phyloP scores from a whole-genome alignment of 2,329 filamentous ascomycete species.

The Arthrobotrys megalospora region DNA sequence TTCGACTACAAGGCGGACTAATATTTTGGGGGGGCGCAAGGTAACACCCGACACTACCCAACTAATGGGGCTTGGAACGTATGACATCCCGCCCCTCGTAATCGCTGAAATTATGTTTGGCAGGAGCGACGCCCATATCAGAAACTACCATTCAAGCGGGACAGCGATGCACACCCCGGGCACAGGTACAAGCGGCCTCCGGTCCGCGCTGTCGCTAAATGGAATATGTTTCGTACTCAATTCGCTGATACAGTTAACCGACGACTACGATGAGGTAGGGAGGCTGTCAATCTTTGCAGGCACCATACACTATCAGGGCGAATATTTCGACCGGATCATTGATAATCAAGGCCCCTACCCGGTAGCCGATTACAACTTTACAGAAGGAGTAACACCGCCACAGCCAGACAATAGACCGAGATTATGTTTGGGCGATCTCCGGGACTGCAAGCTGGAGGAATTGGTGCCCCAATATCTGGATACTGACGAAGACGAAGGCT shows the following conservation, averaged over 20 bases:
- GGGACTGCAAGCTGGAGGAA: background rate
- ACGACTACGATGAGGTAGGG: slow-evolving; percentile 14
- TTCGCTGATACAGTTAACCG: background rate
- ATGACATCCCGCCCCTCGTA: background rate
- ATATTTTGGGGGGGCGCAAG: background rate
- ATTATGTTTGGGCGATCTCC: background rate
- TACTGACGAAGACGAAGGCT: background rate
- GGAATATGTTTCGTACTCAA: slow-evolving; percentile 11
- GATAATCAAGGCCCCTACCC: slow-evolving; percentile 14
- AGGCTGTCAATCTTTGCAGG: slow-evolving; percentile 1
- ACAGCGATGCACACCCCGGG: no score
- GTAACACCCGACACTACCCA: no score
- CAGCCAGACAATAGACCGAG: no score
- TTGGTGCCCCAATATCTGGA: background rate
- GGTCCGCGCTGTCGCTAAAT: background rate
- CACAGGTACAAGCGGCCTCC: no score
- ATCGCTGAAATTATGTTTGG: slow-evolving; percentile 2
- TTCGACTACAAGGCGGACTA: no score
- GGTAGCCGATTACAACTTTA: background rate
- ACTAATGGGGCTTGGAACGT: background rate
- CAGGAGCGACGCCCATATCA: background rate
- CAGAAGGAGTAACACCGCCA: background rate
- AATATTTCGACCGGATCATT: slow-evolving; percentile 7
- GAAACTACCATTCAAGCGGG: background rate
- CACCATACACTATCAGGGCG: slow-evolving; percentile 9